Base-by-base conservation (phyloP, 352 stramenopile genomes). In the Phytophthora pinifolia region DNA sequence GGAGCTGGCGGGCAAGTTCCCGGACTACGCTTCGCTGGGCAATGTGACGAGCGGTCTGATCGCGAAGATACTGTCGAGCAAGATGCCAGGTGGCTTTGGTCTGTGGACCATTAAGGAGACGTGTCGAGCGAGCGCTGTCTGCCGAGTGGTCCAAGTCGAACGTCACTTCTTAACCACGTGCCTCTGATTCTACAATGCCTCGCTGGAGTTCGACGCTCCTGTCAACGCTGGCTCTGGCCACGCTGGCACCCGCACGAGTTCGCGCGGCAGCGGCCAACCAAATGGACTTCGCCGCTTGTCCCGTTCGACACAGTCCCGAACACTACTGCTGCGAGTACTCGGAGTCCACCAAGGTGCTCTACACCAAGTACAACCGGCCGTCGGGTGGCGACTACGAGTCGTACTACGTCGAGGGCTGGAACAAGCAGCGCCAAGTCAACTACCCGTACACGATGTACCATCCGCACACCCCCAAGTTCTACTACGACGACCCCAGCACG, bases 11-110 rank as follows among this genome's bases (percentile, higher is more conserved):
- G 48, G 41, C 36, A 89, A 91, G 58, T 84, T 89, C 62, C 55
- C 67, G 6, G 59, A 67, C 30, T 96, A 96, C 67, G 56, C 54
- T 2, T 85, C 81, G 10, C 80, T 75, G 3, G 84, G 86, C 35
- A 94, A 92, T 57, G 75, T 90, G 12, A 88, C 70, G 10, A 89
- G 74, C 25, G 60, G 72, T 36, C 66, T 91, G 42, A 82, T 96
- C 17, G 80, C 82, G 13, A 94, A 94, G 72, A 65, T 95, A 62
- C 59, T 92, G 17, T 74, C 79, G 3, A 65, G 75, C 37, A 90
- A 88, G 62, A 89, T 96, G 71, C 84, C 86, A 33, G 86, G 86
- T 55, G 84, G 86, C 10, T 96, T 96, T 41, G 72, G 78, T 47
- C 59, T 89, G 9, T 84, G 79, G 35, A 74, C 79, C 14, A 81